Conservation (phyloP, 495 filamentous ascomycete species). For the Apodospora peruviana region DNA sequence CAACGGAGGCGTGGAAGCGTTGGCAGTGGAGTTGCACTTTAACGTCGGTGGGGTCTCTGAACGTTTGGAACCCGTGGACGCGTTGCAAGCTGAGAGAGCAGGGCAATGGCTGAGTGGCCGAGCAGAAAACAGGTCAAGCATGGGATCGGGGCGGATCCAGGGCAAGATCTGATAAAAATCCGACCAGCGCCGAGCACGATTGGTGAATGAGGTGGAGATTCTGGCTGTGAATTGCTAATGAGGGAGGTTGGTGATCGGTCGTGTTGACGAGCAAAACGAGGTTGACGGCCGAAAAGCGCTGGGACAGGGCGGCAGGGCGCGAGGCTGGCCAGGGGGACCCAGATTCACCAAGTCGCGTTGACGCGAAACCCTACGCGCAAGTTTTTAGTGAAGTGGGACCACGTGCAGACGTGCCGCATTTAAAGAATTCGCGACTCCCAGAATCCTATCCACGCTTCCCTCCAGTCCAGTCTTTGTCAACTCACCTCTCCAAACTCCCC, state of each 20-base stretch:
- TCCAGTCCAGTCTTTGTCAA: constrained; percentile 9
- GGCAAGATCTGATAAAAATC: neutral
- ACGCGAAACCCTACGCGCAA: constrained; percentile 6
- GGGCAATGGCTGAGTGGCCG: no score
- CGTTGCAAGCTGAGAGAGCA: no score
- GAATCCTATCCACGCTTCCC: no score
- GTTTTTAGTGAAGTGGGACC: constrained; percentile 11
- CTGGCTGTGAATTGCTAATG: neutral
- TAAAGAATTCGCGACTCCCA: constrained; percentile 20
- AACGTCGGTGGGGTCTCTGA: no score
- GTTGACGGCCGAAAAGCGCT: neutral
- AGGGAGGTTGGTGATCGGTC: constrained; percentile 1
- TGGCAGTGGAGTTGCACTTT: no score
- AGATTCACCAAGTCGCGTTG: constrained; percentile 13
- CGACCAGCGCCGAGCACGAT: neutral
- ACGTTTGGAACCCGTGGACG: no score
- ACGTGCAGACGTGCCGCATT: constrained; percentile 22
- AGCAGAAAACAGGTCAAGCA: no score
- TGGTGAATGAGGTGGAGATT: neutral
- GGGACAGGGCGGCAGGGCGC: neutral
- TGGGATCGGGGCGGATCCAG: neutral
- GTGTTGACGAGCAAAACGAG: neutral
- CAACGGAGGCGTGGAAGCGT: no score
- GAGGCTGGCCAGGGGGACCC: neutral
- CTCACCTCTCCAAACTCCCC: neutral